Base-by-base conservation (phyloP, 2,329 filamentous ascomycete genomes). In the Plenodomus tracheiphilus region DNA sequence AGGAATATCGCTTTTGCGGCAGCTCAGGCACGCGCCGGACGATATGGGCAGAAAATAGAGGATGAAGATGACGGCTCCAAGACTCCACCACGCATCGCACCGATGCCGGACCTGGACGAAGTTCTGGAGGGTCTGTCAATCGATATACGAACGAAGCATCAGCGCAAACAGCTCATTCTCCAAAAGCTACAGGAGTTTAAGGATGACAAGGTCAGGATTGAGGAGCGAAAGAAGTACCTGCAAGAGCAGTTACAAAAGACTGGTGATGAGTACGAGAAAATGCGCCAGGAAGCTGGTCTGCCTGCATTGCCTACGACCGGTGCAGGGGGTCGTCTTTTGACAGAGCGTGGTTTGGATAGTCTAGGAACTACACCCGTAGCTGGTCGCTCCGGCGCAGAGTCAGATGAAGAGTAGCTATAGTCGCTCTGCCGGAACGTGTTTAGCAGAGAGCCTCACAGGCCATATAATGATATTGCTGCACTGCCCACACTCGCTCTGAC, bases 21-120 rank as follows among this genome's bases (percentile, higher is more conserved):
- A 10, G 87, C 89, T 4, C 93, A 97, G 75, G 92, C 89, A 8
- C 83, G 88, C 17, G 88, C 89, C 3, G 93, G 91, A n/a, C 87
- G 94, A 75, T 92, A 93, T 62, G 88, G 80, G 50, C 54, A 74
- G 78, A 63, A 79, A 78, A 62, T 76, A 68, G 13, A 69, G 6
- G 69, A 76, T 2, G 70, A 32, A 58, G 70, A 56, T 68, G 66
- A 77, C 17, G 69, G 77, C 10, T 72, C 81, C 4, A 84, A 79
- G 47, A 85, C 85, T 2, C 88, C 87, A 0, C 83, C 89, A 2
- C 86, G 84, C 53, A 89, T 96, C 63, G 86, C 88, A 5, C 86
- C 91, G 2, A 74, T 97, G 19, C 92, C 92, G 0, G 86, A 84
- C 38, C 72, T 97, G 18, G 79, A 82, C 4, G 85, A 85, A 39